These are phyloP conservation scores for Chrysosphaeria jannelii DNA, from an alignment of 2,329 filamentous ascomycete species.

Conservation along the genomic window DNA sequence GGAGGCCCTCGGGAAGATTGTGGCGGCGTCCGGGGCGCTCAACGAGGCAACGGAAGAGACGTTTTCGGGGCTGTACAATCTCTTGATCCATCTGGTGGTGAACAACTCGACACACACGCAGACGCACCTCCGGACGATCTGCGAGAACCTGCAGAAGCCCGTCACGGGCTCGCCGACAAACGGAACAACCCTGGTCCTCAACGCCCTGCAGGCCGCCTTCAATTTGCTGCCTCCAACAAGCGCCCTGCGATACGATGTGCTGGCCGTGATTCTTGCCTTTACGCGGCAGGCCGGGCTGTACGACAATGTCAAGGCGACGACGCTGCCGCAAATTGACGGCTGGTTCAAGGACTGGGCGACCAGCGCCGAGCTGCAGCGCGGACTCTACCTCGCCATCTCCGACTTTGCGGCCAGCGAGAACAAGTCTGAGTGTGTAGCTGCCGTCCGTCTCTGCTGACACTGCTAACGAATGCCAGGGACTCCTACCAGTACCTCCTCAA, in stretches of 20 bases:
- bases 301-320: slow-evolving; percentile 44
- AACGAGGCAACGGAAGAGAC: slow-evolving; percentile 85
- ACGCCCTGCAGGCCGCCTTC: slow-evolving; percentile 83
- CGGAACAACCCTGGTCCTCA: slow-evolving; percentile 60
- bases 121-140: slow-evolving; percentile 65
- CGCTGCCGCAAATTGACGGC: slow-evolving; percentile 50
- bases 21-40: slow-evolving; percentile 45
- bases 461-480: slow-evolving; percentile 11
- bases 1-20: slow-evolving; percentile 67
- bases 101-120: slow-evolving; percentile 51
- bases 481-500: slow-evolving; percentile 38
- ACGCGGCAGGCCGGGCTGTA: slow-evolving; percentile 48
- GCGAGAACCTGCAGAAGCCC: slow-evolving; percentile 66
- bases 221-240: slow-evolving; percentile 59
- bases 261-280: slow-evolving; percentile 64
- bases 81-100: slow-evolving; percentile 74
- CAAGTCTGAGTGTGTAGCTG: slow-evolving; percentile 34
- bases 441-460: slow-evolving; percentile 1
- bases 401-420: slow-evolving; percentile 53
- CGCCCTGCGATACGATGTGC: slow-evolving; percentile 65
- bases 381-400: slow-evolving; percentile 55
- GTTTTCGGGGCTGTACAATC: slow-evolving; percentile 86
- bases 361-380: slow-evolving; percentile 54
- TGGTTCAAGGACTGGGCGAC: slow-evolving; percentile 70
- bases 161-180: slow-evolving; percentile 64